Base-by-base conservation (phyloP, 176 grass and related monocot genomes). In the Oryza longistaminata region DNA sequence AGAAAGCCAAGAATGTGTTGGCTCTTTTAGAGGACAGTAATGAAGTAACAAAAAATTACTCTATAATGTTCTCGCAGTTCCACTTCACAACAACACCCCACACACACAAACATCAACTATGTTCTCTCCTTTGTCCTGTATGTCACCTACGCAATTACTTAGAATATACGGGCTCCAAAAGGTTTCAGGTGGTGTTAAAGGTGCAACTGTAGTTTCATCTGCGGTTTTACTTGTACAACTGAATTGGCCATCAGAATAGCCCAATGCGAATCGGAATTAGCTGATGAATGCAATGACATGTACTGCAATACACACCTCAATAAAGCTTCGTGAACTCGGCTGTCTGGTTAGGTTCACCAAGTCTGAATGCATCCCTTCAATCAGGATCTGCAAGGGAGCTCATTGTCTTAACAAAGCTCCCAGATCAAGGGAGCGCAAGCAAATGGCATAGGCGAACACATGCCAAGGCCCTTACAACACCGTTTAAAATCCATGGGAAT, bases 301-400 rank as follows among this genome's bases (percentile, higher is more conserved):
- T 85, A 87, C 81, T 55, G 70, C 19, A 7, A 1, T 58, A 71
- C 42, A 74, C 73, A 70, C 66, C 61, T 98, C 83, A 95, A 71
- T 98, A 98, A n/a, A 98, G 61, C 75, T 98, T 98, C 25, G 86
- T 95, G 88, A 88, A 90, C 78, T 90, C 91, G 3, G 87, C 85
- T 3, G 78, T 88, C 27, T 85, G 91, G 68, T 82, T 88, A 39
- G 87, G 70, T 76, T 98, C 95, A 73, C 95, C 95, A 22, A 95
- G 80, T 44, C 88, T 93, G 67, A 92, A 94, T 40, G 83, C 90
- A 5, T 96, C 93, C 68, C 96, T 91, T 99, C 96, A 0, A 95
- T 71, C 17, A 94, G 66, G 27, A 85, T 68, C 40, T 89, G 87
- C 78, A 95, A 76, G 53, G n/a, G 93, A 94, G 46, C 83, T 89